These are phyloP conservation scores for Yarrowia sp. DNA, from an alignment of 805 yeast genomes.

Conservation along the genomic window DNA sequence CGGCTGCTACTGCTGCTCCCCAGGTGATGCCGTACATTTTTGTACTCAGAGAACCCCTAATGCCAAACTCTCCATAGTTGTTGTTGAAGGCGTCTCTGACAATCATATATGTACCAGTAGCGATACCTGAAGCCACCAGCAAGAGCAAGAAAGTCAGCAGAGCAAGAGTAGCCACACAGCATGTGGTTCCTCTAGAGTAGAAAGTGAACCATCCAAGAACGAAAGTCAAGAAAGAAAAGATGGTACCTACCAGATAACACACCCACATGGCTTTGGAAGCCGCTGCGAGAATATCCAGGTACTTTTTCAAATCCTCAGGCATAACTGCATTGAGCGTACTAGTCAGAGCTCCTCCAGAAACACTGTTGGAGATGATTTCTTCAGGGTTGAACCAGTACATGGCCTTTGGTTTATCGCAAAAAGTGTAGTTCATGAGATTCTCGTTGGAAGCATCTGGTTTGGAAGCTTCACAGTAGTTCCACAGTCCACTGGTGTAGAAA, in stretches of 20 bases:
- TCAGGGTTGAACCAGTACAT: constrained; percentile 60
- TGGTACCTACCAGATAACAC: constrained; percentile 51
- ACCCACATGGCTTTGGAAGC: constrained; percentile 60
- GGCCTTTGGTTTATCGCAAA: constrained; percentile 55
- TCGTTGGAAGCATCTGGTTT: constrained; percentile 31
- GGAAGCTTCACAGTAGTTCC: constrained; percentile 60
- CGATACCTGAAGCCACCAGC: constrained; percentile 51
- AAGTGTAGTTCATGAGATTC: constrained; percentile 40
- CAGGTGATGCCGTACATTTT: constrained; percentile 59
- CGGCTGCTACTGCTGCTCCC: constrained; percentile 55
- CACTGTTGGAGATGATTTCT: constrained; percentile 36
- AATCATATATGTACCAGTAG: constrained; percentile 60
- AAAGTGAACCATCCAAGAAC: constrained; percentile 48
- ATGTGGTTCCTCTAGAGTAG: constrained; percentile 48
- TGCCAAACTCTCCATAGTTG: constrained; percentile 50
- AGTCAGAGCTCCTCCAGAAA: constrained; percentile 47
- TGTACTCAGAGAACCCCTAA: constrained; percentile 50
- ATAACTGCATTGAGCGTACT: constrained; percentile 42
- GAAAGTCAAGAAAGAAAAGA: constrained; percentile 40
- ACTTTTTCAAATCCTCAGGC: constrained; percentile 54
- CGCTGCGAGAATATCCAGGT: constrained; percentile 46
- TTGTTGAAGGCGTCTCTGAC: constrained; percentile 54
- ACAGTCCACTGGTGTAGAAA: constrained; percentile 55
- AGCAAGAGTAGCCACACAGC: constrained; percentile 48
- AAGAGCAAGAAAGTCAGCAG: constrained; percentile 38